Base-by-base conservation (phyloP, 2,329 filamentous ascomycete genomes). In the Phoma sp. region DNA sequence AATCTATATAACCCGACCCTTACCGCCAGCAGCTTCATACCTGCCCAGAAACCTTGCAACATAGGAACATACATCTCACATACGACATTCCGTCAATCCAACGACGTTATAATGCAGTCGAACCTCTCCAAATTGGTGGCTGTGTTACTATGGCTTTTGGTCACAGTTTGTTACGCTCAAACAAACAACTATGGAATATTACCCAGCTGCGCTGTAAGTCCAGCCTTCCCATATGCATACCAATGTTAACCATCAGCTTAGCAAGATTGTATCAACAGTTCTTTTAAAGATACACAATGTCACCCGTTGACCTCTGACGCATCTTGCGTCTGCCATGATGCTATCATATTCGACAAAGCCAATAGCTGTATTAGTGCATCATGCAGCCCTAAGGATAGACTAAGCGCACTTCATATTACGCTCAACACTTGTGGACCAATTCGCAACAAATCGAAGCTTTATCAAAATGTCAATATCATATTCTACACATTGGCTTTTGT, bases 401-500 rank as follows among this genome's bases (percentile, higher is more conserved):
- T 50, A 12, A 50, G 12, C 0, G 21, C 40, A 28, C 40, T 50
- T 9, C 42, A 47, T 15, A 14, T 40, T 17, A 50, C 52, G 1
- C 25, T 23, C 5, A 32, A 26, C n/a, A 42, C 42, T 3, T 54
- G 55, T 14, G 32, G 38, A 14, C 34, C 49, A 3, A 14, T 42
- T 14, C 50, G 50, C n/a, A 42, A 57, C 17, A 54, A 51, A 32
- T 57, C 55, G 4, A 34, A 11, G 12, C 33, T 12, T 7, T 57
- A 54, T 23, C 36, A 47, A 7, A 9, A 12, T 3, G 10, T 51
- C 40, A 57, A 34, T 20, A 4, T 51, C 12, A 20, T 32, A 2
- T 51, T 57, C 37, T 57, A 47, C 21, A 20, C 10, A 11, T 6
- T 55, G 29, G 40, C 46, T 7, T 10, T 50, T 6, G 10, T 37